A percentile compares a stretch with the other conserved stretches of the same genome.
Conservation (phyloP, 495 filamentous ascomycete species). For the Neurospora tetraspora region DNA sequence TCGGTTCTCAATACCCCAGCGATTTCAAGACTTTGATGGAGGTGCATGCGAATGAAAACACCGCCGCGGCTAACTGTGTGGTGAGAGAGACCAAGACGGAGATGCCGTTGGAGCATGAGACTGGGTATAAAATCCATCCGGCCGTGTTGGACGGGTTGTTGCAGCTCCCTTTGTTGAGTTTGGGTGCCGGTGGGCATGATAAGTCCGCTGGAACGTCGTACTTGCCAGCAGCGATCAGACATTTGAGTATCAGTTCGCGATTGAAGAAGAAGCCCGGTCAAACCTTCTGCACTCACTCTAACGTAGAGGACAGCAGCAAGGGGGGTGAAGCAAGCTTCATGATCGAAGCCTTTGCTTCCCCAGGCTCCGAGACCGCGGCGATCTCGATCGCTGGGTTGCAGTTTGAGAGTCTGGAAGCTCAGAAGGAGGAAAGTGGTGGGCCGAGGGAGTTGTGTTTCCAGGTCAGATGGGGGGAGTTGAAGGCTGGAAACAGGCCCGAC, state of each 20-base stretch:
- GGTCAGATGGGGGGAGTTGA: conserved; percentile 30
- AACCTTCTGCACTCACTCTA: conserved; percentile 21
- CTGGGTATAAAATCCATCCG: conserved; percentile 35
- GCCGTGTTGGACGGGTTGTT: conserved; percentile 35
- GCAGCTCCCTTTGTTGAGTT: conserved; percentile 26
- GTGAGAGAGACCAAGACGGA: conserved; percentile 34
- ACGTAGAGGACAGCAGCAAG: conserved; percentile 12
- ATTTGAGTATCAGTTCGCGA: conserved; percentile 16
- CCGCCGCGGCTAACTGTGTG: conserved; percentile 22
- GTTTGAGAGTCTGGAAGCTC: conserved; percentile 11
- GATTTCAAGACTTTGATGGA: conserved; percentile 30
- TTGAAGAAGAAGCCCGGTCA: conserved; percentile 20
- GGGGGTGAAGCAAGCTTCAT: conserved; percentile 8
- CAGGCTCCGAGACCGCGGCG: conserved; percentile 14
- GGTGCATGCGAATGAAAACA: conserved; percentile 20
- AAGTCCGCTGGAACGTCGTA: conserved; percentile 2
- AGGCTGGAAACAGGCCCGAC: not conserved
- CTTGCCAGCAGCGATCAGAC: conserved; percentile 19
- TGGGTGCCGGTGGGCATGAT: conserved; percentile 6
- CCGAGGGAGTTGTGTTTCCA: conserved; percentile 32
- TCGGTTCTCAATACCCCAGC: conserved; percentile 27
- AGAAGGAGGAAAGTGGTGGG: not conserved
- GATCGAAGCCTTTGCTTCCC: conserved; percentile 22
- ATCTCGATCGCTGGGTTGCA: conserved; percentile 24
- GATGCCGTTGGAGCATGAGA: conserved; percentile 40